Evolutionary conservation across 1,139 yeast species (phyloP), one percentile per base, ranked within the genome.

Genomic region (Saccharomycopsis crataegensis): DNA sequence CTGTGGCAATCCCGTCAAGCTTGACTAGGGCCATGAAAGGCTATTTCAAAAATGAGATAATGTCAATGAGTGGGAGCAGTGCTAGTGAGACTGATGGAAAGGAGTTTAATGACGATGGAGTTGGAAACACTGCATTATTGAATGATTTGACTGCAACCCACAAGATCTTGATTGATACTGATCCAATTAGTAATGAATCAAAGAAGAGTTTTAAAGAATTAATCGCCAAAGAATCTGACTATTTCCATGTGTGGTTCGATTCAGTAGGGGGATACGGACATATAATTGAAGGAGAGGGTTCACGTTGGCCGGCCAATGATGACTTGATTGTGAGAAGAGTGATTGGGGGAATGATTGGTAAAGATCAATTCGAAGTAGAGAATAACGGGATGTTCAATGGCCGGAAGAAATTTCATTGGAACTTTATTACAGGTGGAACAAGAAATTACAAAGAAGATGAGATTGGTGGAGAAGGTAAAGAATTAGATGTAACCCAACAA

Each of bases 231-330:
- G 76, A 76, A 54, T 73, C 78, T 4, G 77, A 79, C 1, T 77
- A 70, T 59, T 76, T 74, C 60, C 81, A 77, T 59, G 76, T 73
- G 5, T 77, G 81, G 81, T 65, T 74, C 54, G 66, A 65, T 34
- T 53, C 72, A 9, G 68, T 72, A 51, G 80, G 79, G 9, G 81
- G 81, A 0, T 54, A 73, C 47, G 81, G 78, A 1, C 80, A 76
- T 61, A 73, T 77, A n/a, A 69, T 77, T 6, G 56, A 53, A 17
- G 46, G 31, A 9, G 47, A 40, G 8, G 51, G 61, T 0, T 51
- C 59, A 1, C 50, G 53, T 8, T 77, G 80, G 80, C 80, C 80
- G 0, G 60, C 9, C 8, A 42, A 61, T 42, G 74, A 71, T 6
- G 80, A 75, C 56, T 55, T 67, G 44, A 74, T 77, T 62, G 77